These are phyloP conservation scores for Micractinium sp. DNA, from an alignment of 139 green algal genomes.

Conservation along the genomic window DNA sequence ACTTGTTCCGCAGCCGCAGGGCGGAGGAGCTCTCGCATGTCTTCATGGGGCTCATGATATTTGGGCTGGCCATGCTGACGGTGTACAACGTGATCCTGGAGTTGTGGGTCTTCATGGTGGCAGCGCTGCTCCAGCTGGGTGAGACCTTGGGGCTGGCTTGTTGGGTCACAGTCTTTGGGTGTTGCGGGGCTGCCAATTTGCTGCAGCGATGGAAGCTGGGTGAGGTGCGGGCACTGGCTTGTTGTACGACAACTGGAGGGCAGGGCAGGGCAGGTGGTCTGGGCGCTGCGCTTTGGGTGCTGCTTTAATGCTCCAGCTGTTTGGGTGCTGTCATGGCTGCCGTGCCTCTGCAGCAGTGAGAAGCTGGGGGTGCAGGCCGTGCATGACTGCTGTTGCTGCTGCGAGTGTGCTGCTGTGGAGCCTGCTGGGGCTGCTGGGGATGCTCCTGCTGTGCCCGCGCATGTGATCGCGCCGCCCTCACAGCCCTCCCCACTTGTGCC, in stretches of 20 bases:
- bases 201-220: background rate
- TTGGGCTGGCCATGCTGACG: background rate
- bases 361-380: background rate
- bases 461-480: background rate
- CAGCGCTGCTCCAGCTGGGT: background rate
- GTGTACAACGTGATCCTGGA: background rate
- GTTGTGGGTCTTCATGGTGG: constrained; percentile 5
- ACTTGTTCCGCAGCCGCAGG: background rate
- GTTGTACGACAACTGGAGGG: too few species aligned
- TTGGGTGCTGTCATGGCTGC: too few species aligned
- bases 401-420: too few species aligned
- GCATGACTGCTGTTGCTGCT: too few species aligned
- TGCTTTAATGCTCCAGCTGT: too few species aligned
- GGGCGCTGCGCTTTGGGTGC: too few species aligned
- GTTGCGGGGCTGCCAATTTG: background rate
- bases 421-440: background rate
- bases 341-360: too few species aligned
- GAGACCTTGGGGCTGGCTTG: background rate
- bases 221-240: too few species aligned
- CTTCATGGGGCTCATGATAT: background rate
- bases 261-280: too few species aligned
- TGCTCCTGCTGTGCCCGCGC: background rate
- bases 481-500: too few species aligned
- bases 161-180: too few species aligned
- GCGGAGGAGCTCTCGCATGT: background rate